Conservation (phyloP, 768 basidiomycete genomes). For the Cytidiella melzeri region DNA sequence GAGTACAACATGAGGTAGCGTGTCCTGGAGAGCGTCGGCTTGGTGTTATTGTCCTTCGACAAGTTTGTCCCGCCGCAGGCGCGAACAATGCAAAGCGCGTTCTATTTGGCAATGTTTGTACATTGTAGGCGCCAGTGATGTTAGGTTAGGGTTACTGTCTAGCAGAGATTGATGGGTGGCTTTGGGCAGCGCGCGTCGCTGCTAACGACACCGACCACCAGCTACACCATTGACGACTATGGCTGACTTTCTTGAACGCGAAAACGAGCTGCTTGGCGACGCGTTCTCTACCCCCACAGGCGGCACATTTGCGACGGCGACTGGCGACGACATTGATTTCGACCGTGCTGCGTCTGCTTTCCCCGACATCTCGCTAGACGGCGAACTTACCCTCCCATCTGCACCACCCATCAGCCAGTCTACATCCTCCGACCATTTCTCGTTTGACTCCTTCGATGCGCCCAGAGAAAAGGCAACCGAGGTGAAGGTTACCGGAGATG, state of each 20-base stretch:
- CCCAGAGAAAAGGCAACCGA: constrained; percentile 32
- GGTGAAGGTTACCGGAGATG: constrained; percentile 80
- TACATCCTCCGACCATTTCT: constrained; percentile 38
- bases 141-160: constrained; percentile 1
- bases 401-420: constrained; percentile 19
- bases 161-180: neutral
- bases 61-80: neutral
- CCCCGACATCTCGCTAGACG: constrained; percentile 79
- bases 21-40: neutral
- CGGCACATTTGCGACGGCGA: constrained; percentile 24
- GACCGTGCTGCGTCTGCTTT: constrained; percentile 78
- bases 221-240: constrained; percentile 16
- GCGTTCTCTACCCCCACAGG: constrained; percentile 25
- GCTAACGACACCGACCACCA: neutral
- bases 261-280: constrained; percentile 28
- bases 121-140: neutral
- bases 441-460: constrained; percentile 61
- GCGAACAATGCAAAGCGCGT: constrained; percentile 3
- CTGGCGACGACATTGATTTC: constrained; percentile 65
- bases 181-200: neutral
- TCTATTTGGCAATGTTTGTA: constrained; percentile 2
- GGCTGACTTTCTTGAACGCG: constrained; percentile 32
- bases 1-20: neutral
- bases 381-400: constrained; percentile 45
- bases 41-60: neutral